Percentiles rank a stretch among this genome's conserved stretches.
Conservation (phyloP, 73 alveolate species). For the Paramecium biaurelia region DNA sequence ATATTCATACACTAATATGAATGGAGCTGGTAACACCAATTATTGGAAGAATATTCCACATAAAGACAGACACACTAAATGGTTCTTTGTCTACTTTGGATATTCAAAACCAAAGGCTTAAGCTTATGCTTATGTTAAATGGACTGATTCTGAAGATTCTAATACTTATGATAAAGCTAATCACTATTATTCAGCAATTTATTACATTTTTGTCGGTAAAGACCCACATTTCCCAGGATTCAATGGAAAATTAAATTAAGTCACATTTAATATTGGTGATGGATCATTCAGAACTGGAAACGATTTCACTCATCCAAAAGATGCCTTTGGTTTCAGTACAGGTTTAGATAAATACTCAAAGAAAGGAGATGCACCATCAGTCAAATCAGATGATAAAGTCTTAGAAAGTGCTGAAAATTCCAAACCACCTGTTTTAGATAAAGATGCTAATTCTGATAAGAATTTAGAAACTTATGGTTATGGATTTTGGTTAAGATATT, state of each 20-base stretch:
- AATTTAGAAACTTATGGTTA: slow-evolving; percentile 37
- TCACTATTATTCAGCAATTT: neutral
- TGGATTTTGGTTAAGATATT: slow-evolving; percentile 41
- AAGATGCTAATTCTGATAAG: neutral
- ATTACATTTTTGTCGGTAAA: neutral
- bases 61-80: slow-evolving; percentile 15
- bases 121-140: slow-evolving; percentile 36
- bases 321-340: slow-evolving; percentile 18
- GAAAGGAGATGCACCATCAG: neutral
- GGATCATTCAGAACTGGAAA: slow-evolving; percentile 49
- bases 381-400: neutral
- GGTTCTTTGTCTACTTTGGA: slow-evolving; percentile 44
- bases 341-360: slow-evolving; percentile 7
- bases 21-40: slow-evolving; percentile 43
- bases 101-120: slow-evolving; percentile 10
- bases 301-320: slow-evolving; percentile 1
- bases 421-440: neutral
- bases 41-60: neutral
- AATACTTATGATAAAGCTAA: slow-evolving; percentile 44
- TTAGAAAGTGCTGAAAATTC: slow-evolving; percentile 10
- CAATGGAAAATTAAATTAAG: neutral
- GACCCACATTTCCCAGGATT: slow-evolving; percentile 46
- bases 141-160: slow-evolving; percentile 34
- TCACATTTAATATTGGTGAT: neutral
- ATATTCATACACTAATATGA: slow-evolving; percentile 1